These are phyloP conservation scores for Sporisorium graminicola DNA, from an alignment of 1,284 basidiomycete genomes.

Conservation along the genomic window DNA sequence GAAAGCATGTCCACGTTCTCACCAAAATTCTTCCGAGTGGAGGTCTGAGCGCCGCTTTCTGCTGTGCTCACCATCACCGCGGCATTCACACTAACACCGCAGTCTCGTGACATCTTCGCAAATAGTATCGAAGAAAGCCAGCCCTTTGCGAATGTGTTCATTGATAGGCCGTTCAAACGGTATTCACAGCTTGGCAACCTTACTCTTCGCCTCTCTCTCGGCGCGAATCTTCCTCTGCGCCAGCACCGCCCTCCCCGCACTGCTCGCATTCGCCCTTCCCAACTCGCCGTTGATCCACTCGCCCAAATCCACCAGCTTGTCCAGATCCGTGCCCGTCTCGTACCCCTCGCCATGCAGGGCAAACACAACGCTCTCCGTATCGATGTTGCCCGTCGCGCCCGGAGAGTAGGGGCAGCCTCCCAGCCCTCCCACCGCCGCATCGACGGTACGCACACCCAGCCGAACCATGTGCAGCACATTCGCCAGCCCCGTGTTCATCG, in stretches of 20 bases:
- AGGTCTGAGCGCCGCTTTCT: slow-evolving; percentile 7
- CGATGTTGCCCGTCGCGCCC: slow-evolving; percentile 73
- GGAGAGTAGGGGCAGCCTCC: slow-evolving; percentile 96
- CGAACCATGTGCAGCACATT: slow-evolving; percentile 72
- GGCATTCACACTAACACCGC: neutral
- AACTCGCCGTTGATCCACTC: slow-evolving; percentile 49
- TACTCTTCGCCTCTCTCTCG: slow-evolving; percentile 22
- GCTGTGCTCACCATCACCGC: neutral
- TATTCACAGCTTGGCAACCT: slow-evolving; percentile 19
- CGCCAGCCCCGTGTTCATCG: slow-evolving; percentile 81
- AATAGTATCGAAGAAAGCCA: neutral
- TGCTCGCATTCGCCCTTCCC: slow-evolving; percentile 44
- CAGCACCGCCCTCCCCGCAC: slow-evolving; percentile 51
- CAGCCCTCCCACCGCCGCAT: slow-evolving; percentile 82
- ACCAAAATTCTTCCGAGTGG: slow-evolving; percentile 9
- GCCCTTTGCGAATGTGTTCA: neutral
- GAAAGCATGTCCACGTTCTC: slow-evolving; percentile 23
- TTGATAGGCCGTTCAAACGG: too few species aligned
- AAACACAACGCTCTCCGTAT: slow-evolving; percentile 80
- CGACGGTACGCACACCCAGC: slow-evolving; percentile 73
- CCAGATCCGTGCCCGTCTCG: slow-evolving; percentile 76
- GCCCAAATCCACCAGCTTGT: slow-evolving; percentile 45
- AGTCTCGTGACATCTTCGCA: neutral
- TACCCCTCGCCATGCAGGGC: slow-evolving; percentile 81
- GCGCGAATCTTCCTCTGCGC: slow-evolving; percentile 42